Percentiles rank a stretch among this genome's conserved stretches.
phyloP scores from a whole-genome alignment of 2,329 filamentous ascomycete species.

The Pseudocercospora eumusae region DNA sequence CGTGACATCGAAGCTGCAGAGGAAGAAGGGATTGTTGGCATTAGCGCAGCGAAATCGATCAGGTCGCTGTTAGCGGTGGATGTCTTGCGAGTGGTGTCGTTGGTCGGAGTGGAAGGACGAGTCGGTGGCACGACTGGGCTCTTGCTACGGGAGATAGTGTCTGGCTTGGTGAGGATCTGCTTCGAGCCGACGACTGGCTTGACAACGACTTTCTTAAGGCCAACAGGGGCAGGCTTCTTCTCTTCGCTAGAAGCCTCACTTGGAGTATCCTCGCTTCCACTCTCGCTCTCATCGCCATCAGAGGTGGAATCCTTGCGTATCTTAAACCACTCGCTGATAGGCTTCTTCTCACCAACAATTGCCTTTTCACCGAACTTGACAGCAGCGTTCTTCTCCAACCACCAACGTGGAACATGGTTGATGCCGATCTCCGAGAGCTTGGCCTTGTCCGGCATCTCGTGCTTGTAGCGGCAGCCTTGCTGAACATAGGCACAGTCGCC shows the following conservation, averaged over 20 bases:
- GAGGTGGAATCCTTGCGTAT: slow-evolving; percentile 22
- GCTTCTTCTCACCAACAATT: slow-evolving; percentile 23
- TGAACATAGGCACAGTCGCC: slow-evolving; percentile 83
- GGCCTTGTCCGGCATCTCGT: slow-evolving; percentile 78
- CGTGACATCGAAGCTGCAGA: background rate
- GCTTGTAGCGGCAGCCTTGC: slow-evolving; percentile 84
- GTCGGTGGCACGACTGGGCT: slow-evolving; percentile 13
- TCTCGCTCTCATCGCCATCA: slow-evolving; percentile 21
- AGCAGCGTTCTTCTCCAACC: slow-evolving; percentile 49
- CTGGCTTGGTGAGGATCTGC: slow-evolving; percentile 7
- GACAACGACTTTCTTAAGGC: background rate
- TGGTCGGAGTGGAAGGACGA: slow-evolving; percentile 17
- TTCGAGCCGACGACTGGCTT: slow-evolving; percentile 2
- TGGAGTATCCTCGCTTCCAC: slow-evolving; percentile 9
- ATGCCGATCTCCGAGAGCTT: slow-evolving; percentile 72
- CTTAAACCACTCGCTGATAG: slow-evolving; percentile 32
- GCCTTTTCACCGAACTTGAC: slow-evolving; percentile 31
- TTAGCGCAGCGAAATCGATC: slow-evolving; percentile 33
- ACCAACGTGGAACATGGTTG: slow-evolving; percentile 58
- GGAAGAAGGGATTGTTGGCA: slow-evolving; percentile 15
- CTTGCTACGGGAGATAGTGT: slow-evolving; percentile 2
- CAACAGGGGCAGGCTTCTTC: background rate
- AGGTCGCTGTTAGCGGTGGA: slow-evolving; percentile 30
- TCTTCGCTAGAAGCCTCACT: slow-evolving; percentile 9
- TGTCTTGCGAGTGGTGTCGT: slow-evolving; percentile 22